Evolutionary conservation across 306 rosid genomes (phyloP).

Genomic region (Pueraria montana): DNA sequence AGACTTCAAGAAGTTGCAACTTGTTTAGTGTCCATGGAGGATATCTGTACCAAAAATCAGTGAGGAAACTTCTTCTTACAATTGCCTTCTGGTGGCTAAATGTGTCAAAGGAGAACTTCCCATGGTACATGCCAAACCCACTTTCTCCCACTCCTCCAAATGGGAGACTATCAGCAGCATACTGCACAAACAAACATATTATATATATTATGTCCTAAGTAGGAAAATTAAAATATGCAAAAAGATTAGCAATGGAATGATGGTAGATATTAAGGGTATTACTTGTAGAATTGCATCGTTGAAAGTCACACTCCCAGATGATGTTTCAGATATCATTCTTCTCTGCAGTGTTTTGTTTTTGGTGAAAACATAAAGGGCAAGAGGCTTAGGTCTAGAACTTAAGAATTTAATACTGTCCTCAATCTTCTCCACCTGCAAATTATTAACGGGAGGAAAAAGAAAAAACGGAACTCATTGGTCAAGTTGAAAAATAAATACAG

Average conservation of each 20-base stretch:
- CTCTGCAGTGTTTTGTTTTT: constrained; percentile 61
- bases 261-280: neutral
- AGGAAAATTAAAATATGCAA: neutral
- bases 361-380: constrained; percentile 83
- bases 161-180: constrained; percentile 76
- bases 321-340: constrained; percentile 76
- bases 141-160: constrained; percentile 91
- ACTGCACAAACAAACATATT: constrained; percentile 53
- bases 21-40: constrained; percentile 83
- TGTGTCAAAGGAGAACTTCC: constrained; percentile 84
- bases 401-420: constrained; percentile 78
- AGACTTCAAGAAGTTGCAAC: constrained; percentile 61
- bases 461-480: neutral
- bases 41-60: constrained; percentile 82
- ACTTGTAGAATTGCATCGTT: constrained; percentile 81
- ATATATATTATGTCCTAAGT: too few relatives aligned
- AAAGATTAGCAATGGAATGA: neutral
- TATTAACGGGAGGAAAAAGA: neutral
- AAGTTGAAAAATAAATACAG: neutral
- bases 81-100: constrained; percentile 79
- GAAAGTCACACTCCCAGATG: constrained; percentile 75
- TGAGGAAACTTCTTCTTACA: constrained; percentile 62
- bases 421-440: constrained; percentile 72
- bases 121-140: constrained; percentile 87
- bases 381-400: constrained; percentile 75